phyloP scores from a whole-genome alignment of 768 basidiomycete genomes.

The Serendipita vermifera region DNA sequence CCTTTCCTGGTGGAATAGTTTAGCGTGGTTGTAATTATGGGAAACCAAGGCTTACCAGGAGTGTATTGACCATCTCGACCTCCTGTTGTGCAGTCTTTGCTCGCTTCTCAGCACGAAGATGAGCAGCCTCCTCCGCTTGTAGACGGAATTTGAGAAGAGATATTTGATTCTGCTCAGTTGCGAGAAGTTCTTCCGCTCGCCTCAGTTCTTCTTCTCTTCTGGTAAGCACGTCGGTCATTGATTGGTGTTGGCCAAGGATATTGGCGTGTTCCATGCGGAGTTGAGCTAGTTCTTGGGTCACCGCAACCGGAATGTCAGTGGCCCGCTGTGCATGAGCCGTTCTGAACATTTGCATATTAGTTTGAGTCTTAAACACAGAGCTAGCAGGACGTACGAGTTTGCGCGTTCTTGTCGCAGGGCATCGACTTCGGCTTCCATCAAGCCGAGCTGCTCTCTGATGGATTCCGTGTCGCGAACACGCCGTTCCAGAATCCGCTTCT shows the following conservation, averaged over 20 bases:
- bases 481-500: slow-evolving; percentile 51
- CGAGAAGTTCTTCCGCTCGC: background rate
- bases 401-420: slow-evolving; percentile 44
- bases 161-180: background rate
- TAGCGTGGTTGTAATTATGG: slow-evolving; percentile 48
- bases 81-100: slow-evolving; percentile 27
- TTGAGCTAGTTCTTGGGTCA: slow-evolving; percentile 44
- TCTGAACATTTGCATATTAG: too few relatives aligned
- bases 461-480: slow-evolving; percentile 40
- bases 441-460: slow-evolving; percentile 40
- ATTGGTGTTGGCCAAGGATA: slow-evolving; percentile 55
- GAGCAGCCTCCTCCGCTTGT: background rate
- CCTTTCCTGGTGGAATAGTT: slow-evolving; percentile 30
- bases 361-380: too few relatives aligned
- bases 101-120: slow-evolving; percentile 25
- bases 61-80: slow-evolving; percentile 34
- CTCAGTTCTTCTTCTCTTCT: slow-evolving; percentile 40
- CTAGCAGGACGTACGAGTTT: background rate
- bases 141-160: background rate
- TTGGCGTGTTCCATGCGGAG: slow-evolving; percentile 51
- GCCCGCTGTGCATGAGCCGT: slow-evolving; percentile 26
- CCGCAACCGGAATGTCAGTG: slow-evolving; percentile 37
- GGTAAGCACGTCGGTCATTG: slow-evolving; percentile 38
- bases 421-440: slow-evolving; percentile 52
- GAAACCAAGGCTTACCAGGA: slow-evolving; percentile 39